These are phyloP conservation scores for Carex scoparia DNA, from an alignment of 176 grass and related monocot species.

Conservation along the genomic window DNA sequence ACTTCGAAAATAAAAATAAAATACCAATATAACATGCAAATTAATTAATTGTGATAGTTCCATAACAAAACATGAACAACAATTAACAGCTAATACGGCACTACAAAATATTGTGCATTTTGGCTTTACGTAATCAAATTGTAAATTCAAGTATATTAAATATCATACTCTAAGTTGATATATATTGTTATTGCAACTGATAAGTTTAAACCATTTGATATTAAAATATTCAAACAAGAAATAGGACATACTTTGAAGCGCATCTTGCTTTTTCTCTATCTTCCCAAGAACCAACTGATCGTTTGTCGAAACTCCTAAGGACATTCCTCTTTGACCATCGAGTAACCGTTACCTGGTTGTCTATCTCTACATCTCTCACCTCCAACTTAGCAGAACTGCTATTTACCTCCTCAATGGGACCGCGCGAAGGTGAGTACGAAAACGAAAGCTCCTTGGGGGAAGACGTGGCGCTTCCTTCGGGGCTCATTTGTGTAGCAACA, in stretches of 20 bases:
- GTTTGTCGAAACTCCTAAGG: constrained; percentile 60
- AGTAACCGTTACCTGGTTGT: constrained; percentile 89
- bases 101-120: background rate
- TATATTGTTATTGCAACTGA: background rate
- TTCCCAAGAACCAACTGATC: constrained; percentile 88
- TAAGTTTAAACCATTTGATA: background rate
- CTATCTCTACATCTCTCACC: constrained; percentile 90
- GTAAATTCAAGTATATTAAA: background rate
- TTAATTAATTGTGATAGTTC: background rate
- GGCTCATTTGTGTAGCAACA: constrained; percentile 92
- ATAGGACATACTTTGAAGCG: constrained; percentile 62
- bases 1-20: constrained; percentile 19
- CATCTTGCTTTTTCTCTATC: constrained; percentile 64
- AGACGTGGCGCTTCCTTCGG: constrained; percentile 58
- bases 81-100: background rate
- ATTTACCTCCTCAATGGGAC: constrained; percentile 54
- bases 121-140: constrained; percentile 5
- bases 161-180: background rate
- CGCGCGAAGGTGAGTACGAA: constrained; percentile 47
- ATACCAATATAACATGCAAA: constrained; percentile 2
- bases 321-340: constrained; percentile 90
- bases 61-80: background rate
- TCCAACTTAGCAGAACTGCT: constrained; percentile 55
- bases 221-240: background rate
- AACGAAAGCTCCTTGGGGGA: constrained; percentile 58